Conservation (phyloP, 331 rosid species). For the Rosa hybrid region DNA sequence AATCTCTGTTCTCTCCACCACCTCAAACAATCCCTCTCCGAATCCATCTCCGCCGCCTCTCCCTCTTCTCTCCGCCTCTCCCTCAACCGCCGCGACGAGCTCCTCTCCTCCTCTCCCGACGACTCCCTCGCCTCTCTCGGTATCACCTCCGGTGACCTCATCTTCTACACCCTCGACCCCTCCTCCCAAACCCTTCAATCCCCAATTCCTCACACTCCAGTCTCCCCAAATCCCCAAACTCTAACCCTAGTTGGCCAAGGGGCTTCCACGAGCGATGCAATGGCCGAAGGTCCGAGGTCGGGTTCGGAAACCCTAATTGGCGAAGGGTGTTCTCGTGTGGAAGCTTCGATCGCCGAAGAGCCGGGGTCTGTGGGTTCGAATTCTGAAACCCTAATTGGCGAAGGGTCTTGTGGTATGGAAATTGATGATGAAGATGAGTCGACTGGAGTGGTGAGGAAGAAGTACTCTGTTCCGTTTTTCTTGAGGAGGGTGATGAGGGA, state of each 20-base stretch:
- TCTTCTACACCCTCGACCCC: conserved; percentile 63
- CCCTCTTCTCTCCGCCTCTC: conserved; percentile 63
- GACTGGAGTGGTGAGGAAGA: conserved; percentile 24
- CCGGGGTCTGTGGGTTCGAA: background rate
- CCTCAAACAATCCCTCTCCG: conserved; percentile 51
- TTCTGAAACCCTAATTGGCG: background rate
- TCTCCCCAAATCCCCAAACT: background rate
- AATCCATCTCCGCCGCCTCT: conserved; percentile 30
- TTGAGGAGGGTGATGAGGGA: conserved; percentile 53
- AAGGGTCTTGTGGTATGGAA: conserved; percentile 23
- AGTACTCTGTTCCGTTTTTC: conserved; percentile 42
- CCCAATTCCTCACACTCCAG: conserved; percentile 23
- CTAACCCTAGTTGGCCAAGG: background rate
- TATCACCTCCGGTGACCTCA: conserved; percentile 68
- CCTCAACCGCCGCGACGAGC: conserved; percentile 72
- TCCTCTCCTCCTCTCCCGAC: conserved; percentile 40
- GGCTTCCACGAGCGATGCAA: background rate
- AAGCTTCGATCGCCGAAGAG: background rate
- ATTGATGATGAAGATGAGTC: conserved; percentile 40
- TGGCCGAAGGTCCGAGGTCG: background rate
- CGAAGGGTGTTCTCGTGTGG: background rate
- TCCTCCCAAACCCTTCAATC: conserved; percentile 20
- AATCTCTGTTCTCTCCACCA: conserved; percentile 44
- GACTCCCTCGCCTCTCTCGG: conserved; percentile 57
- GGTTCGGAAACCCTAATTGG: background rate